phyloP scores from a whole-genome alignment of 208 protist species.

The Trypanosoma boissoni region DNA sequence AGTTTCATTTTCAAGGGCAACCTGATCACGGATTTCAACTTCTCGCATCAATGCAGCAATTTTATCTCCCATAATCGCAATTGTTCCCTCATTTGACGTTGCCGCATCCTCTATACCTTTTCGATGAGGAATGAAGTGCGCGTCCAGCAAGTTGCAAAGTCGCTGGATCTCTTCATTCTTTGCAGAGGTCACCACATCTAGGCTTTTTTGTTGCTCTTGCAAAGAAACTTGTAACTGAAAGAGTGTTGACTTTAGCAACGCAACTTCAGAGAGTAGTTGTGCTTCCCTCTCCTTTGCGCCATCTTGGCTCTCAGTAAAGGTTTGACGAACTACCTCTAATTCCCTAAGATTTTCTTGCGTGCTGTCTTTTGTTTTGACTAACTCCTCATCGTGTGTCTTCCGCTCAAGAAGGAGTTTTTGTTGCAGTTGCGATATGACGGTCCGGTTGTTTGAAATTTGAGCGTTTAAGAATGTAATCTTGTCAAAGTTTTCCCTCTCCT shows the following conservation, averaged over 20 bases:
- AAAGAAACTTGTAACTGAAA: constrained; percentile 32
- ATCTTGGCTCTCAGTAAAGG: constrained; percentile 22
- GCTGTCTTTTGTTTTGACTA: constrained; percentile 30
- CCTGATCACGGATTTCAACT: constrained; percentile 36
- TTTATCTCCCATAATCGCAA: constrained; percentile 44
- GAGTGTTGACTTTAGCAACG: constrained; percentile 32
- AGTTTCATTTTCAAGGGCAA: constrained; percentile 59
- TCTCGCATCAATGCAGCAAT: constrained; percentile 43
- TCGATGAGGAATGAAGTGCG: constrained; percentile 78
- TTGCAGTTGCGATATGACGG: constrained; percentile 65
- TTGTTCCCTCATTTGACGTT: constrained; percentile 25
- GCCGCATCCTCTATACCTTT: constrained; percentile 39
- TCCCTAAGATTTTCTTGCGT: constrained; percentile 32
- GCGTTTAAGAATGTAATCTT: constrained; percentile 87
- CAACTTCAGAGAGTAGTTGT: constrained; percentile 46
- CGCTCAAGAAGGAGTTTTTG: constrained; percentile 52
- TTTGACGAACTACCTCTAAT: constrained; percentile 24
- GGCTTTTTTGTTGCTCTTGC: constrained; percentile 27
- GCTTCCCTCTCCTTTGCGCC: constrained; percentile 36
- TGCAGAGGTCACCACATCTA: constrained; percentile 24
- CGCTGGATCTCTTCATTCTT: constrained; percentile 61
- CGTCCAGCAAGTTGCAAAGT: constrained; percentile 61
- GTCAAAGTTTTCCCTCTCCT: constrained; percentile 80
- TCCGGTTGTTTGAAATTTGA: constrained; percentile 79
- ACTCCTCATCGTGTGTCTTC: constrained; percentile 32